A percentile compares a stretch with the other conserved stretches of the same genome.
Conservation (phyloP, 306 rosid genomes). For the Myrica gale region DNA sequence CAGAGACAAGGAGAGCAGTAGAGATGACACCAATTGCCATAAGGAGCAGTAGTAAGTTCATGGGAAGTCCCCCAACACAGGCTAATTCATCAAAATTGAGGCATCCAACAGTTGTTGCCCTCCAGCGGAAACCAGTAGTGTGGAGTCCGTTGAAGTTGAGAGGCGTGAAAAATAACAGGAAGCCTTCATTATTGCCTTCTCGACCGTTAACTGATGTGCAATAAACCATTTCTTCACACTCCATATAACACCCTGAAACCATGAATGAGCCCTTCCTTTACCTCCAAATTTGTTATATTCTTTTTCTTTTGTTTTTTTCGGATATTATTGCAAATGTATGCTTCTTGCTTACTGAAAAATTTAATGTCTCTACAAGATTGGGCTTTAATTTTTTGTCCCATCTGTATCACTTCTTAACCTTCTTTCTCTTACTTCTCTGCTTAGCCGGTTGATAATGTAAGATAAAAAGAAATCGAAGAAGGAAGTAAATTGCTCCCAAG, state of each 20-base stretch:
- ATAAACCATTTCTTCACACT: constrained; percentile 31
- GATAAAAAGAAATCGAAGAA: too few species aligned
- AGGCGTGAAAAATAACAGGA: constrained; percentile 49
- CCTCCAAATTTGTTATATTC: background rate
- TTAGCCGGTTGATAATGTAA: too few species aligned
- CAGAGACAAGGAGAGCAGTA: constrained; percentile 45
- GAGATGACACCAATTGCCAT: constrained; percentile 63
- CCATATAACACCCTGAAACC: constrained; percentile 6
- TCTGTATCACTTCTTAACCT: too few species aligned
- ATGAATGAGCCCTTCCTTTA: too few species aligned
- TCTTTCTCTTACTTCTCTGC: too few species aligned
- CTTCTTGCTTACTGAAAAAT: constrained; percentile 37
- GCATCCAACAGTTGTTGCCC: constrained; percentile 48
- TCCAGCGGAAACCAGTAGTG: constrained; percentile 57
- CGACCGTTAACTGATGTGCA: constrained; percentile 48
- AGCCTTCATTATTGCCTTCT: constrained; percentile 63
- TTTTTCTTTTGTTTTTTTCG: background rate
- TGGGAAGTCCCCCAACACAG: constrained; percentile 69
- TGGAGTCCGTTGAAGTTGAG: constrained; percentile 90
- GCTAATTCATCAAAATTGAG: constrained; percentile 43
- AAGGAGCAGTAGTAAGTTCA: constrained; percentile 76
- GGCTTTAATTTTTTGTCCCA: background rate
- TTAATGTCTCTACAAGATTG: background rate
- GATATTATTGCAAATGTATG: constrained; percentile 34
- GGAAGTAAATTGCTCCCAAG: too few species aligned